Percentiles rank a stretch among this genome's conserved stretches.
Conservation (phyloP, 305 asterid species). For the Fraxinus sp. region DNA sequence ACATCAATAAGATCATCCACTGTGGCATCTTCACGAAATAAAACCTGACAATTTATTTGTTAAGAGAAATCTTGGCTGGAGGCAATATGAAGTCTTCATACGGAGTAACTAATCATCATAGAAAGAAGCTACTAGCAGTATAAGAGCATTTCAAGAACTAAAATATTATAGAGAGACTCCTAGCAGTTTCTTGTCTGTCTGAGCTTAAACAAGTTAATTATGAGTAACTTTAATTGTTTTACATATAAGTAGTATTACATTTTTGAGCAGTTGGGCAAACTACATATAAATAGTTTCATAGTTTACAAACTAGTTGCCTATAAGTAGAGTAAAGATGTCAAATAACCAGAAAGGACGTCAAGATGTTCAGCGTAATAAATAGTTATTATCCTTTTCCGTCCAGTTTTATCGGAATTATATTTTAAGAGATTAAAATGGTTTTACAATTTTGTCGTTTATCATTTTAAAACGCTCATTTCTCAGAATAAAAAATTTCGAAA, state of each 20-base stretch:
- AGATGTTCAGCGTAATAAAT: background rate
- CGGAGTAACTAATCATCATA: slow-evolving; percentile 8
- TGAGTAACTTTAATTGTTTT: background rate
- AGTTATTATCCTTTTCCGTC: background rate
- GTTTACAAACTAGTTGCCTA: background rate
- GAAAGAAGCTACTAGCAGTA: background rate
- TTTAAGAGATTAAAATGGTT: background rate
- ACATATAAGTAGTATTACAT: background rate
- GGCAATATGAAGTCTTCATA: slow-evolving; percentile 13
- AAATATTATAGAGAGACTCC: background rate
- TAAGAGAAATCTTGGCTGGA: slow-evolving; percentile 11
- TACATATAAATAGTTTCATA: background rate
- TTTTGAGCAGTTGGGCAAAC: background rate
- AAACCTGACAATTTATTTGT: slow-evolving; percentile 46
- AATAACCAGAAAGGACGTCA: background rate
- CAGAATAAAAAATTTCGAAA: background rate
- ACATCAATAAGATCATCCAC: slow-evolving; percentile 98
- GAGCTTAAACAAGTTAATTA: background rate
- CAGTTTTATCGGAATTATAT: background rate
- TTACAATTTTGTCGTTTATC: background rate
- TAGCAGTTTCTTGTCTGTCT: background rate
- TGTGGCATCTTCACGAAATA: slow-evolving; percentile 97
- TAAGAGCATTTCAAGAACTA: background rate
- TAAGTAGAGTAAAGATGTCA: background rate
- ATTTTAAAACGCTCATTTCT: background rate